Conservation (phyloP, 306 rosid genomes). For the Medicago lupulina region DNA sequence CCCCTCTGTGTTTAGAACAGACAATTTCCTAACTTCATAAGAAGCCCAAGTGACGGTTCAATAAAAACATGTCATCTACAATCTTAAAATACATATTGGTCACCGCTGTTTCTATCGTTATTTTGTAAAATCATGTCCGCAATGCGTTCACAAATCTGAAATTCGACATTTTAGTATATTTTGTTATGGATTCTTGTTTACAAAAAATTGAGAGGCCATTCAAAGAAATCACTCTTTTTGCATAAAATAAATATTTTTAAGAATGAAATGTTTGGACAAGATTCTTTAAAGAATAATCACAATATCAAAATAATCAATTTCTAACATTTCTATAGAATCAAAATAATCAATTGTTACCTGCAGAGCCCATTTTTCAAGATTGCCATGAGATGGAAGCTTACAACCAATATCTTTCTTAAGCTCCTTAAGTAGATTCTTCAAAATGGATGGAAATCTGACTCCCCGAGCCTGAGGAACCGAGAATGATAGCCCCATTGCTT, state of each 20-base stretch:
- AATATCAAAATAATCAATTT: neutral
- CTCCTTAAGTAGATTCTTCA: constrained; percentile 85
- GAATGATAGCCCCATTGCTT: constrained; percentile 98
- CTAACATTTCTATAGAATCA: neutral
- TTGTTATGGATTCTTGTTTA: too few relatives aligned
- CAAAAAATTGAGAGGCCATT: too few relatives aligned
- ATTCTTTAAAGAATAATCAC: neutral
- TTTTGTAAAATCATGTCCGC: too few relatives aligned
- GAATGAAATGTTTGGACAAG: neutral
- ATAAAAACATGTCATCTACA: too few relatives aligned
- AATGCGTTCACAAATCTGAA: constrained; percentile 7
- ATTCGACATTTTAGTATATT: neutral
- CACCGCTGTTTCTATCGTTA: too few relatives aligned
- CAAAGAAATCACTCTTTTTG: neutral
- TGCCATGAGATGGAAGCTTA: constrained; percentile 77
- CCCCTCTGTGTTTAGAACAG: constrained; percentile 5
- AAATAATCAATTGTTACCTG: constrained; percentile 60
- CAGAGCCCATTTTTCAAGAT: constrained; percentile 88
- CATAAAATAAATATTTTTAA: neutral
- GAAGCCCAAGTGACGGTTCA: too few relatives aligned
- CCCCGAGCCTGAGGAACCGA: constrained; percentile 91
- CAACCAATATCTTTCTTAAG: constrained; percentile 83
- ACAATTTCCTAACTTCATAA: neutral
- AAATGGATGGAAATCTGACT: constrained; percentile 81
- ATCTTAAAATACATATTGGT: constrained; percentile 4